Percentiles rank a stretch among this genome's conserved stretches.
Conservation (phyloP, 257 asterid species). For the Voacanga thouarsii region DNA sequence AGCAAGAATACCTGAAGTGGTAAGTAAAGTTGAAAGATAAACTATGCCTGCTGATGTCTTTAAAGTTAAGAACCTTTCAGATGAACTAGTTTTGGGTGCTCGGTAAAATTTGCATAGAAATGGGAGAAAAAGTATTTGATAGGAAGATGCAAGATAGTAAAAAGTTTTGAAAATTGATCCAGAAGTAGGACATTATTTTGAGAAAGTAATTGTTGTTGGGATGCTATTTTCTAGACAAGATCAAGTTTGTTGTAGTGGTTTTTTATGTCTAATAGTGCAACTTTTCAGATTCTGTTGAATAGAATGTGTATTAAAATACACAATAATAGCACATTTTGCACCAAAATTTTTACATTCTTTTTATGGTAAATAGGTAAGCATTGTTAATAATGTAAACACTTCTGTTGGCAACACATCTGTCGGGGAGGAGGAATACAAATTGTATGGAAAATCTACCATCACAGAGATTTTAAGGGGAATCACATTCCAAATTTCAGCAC, state of each 20-base stretch:
- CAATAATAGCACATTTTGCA: not conserved
- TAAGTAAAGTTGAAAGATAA: constrained; percentile 32
- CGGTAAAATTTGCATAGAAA: not conserved
- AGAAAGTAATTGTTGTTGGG: not conserved
- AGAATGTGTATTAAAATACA: not conserved
- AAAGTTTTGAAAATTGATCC: too few relatives aligned
- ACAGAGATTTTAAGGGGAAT: constrained; percentile 75
- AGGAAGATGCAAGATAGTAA: not conserved
- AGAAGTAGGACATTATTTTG: not conserved
- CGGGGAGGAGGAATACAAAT: constrained; percentile 79
- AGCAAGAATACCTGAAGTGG: constrained; percentile 70
- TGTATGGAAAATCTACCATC: constrained; percentile 80
- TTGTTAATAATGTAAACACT: constrained; percentile 85
- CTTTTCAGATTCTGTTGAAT: not conserved
- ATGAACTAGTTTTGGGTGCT: not conserved
- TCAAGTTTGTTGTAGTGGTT: not conserved
- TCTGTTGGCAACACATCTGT: constrained; percentile 86
- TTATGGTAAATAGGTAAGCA: constrained; percentile 61
- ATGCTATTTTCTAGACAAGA: not conserved
- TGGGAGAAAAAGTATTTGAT: not conserved
- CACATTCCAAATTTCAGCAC: constrained; percentile 86
- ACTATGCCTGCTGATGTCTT: not conserved
- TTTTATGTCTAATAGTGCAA: not conserved
- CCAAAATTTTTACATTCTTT: not conserved
- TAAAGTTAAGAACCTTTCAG: not conserved